Evolutionary conservation across 2,329 filamentous ascomycete genomes (phyloP).

Genomic region (Microsporum audouinii): DNA sequence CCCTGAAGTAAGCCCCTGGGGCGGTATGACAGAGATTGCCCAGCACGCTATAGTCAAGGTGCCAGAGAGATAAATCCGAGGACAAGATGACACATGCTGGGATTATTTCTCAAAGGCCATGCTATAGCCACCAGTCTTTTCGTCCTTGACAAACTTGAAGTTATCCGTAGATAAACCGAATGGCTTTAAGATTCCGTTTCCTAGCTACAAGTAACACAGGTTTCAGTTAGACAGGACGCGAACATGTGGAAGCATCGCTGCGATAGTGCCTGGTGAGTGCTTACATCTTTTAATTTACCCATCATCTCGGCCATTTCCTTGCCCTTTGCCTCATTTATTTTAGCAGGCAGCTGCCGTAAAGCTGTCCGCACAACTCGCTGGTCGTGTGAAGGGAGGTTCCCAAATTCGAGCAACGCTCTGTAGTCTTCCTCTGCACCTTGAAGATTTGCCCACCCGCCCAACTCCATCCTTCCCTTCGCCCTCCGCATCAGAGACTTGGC

Average conservation of each 20-base stretch:
- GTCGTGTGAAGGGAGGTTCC: slow-evolving; percentile 55
- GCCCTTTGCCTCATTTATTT: slow-evolving; percentile 67
- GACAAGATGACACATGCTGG: not conserved
- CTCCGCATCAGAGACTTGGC: slow-evolving; percentile 73
- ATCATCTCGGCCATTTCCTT: slow-evolving; percentile 93
- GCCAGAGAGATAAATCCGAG: not conserved
- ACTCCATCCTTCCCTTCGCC: slow-evolving; percentile 58
- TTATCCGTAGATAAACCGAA: slow-evolving; percentile 91
- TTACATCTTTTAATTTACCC: slow-evolving; percentile 76
- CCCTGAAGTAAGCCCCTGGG: too few relatives aligned
- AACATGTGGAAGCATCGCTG: not conserved
- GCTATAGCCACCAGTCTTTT: slow-evolving; percentile 80
- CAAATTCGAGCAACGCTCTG: slow-evolving; percentile 48
- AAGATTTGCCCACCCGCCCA: slow-evolving; percentile 67
- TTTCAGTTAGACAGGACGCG: slow-evolving; percentile 9
- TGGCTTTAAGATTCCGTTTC: slow-evolving; percentile 81
- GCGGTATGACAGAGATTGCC: too few relatives aligned
- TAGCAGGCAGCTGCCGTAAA: slow-evolving; percentile 53
- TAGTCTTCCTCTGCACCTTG: slow-evolving; percentile 75
- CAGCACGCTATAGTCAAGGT: too few relatives aligned
- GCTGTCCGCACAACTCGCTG: slow-evolving; percentile 55
- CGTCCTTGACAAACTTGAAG: slow-evolving; percentile 87
- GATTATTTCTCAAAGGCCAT: slow-evolving; percentile 58
- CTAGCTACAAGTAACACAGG: slow-evolving; percentile 43
- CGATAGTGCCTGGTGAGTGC: slow-evolving; percentile 20